Evolutionary conservation across 495 filamentous ascomycete genomes (phyloP), one percentile per base, ranked within the genome.

Genomic region (Lichina pygmaea): DNA sequence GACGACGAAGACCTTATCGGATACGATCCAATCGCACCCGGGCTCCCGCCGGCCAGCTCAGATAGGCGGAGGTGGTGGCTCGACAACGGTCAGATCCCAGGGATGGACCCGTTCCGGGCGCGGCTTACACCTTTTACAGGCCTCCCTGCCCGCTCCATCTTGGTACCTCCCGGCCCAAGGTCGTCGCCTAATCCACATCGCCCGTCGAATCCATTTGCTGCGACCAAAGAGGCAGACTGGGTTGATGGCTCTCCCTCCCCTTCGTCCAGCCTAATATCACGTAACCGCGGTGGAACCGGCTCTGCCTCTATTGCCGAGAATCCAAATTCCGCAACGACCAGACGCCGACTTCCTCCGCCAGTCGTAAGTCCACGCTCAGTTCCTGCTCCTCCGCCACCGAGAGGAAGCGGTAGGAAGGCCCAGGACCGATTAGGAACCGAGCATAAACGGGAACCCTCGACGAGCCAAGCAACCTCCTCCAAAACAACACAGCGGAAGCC

Each of bases 11-110:
- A 85, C 48, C 59, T 77, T 9, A 67, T 78, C 24, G 71, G 75
- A 2, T 79, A 80, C 54, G 74, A 80, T 40, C 65, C 79, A 3
- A 77, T 89, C 46, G 73, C 83, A 49, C 75, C 78, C 3, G 82
- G 77, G 11, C 62, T 93, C 12, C 89, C 91, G 13, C 75, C 85
- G 38, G 78, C 91, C 12, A 94, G 86, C 56, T 92, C 85, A 5
- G 85, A 94, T 54, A 67, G 70, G 34, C 69, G 75, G 48, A 92
- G 82, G 60, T 97, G 89, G 89, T 97, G 89, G 89, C 63, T 95
- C 31, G 79, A 92, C 44, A 81, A 83, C 57, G 72, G 74, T 69
- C 61, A 47, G 45, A 8, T 8, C n/a, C 32, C 13, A 41, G 38
- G 36, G 12, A 30, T 41, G 13, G 12, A 10, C 30, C n/a, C 31